These are phyloP conservation scores for Lachancea cidri DNA, from an alignment of 805 yeast species.

Conservation along the genomic window DNA sequence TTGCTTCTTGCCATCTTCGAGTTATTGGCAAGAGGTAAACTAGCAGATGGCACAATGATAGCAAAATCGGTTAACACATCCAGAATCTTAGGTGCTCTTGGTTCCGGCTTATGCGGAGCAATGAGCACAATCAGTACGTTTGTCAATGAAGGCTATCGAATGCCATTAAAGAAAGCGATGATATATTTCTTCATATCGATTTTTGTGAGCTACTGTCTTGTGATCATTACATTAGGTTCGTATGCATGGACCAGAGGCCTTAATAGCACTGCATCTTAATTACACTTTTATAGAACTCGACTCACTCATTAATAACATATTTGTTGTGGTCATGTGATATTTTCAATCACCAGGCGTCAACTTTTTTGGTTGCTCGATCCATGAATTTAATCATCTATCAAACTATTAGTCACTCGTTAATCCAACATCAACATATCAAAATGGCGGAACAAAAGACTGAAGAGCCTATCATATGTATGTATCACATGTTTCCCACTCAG, in stretches of 20 bases:
- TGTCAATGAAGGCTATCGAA: slow-evolving; percentile 53
- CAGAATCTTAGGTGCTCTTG: slow-evolving; percentile 49
- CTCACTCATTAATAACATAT: no score
- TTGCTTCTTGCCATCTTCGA: slow-evolving; percentile 18
- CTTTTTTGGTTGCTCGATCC: no score
- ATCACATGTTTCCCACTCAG: background rate
- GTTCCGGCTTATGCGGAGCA: slow-evolving; percentile 66
- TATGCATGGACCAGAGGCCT: slow-evolving; percentile 57
- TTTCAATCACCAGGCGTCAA: no score
- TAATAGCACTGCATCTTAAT: background rate
- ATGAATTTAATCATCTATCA: no score
- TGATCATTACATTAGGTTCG: slow-evolving; percentile 62
- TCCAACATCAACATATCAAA: background rate
- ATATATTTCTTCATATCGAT: slow-evolving; percentile 49
- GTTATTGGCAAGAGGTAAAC: slow-evolving; percentile 38
- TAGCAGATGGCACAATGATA: slow-evolving; percentile 21
- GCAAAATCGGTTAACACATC: slow-evolving; percentile 37
- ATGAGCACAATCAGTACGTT: slow-evolving; percentile 76
- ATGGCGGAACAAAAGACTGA: slow-evolving; percentile 4
- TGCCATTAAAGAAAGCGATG: slow-evolving; percentile 37
- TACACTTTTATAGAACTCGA: background rate
- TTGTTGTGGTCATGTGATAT: no score
- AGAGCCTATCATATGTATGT: slow-evolving; percentile 9
- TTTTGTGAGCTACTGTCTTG: slow-evolving; percentile 40
- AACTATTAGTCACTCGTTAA: background rate